A percentile compares a stretch with the other conserved stretches of the same genome.
Conservation (phyloP, 2,329 filamentous ascomycete genomes). For the Corynespora cassiicola region DNA sequence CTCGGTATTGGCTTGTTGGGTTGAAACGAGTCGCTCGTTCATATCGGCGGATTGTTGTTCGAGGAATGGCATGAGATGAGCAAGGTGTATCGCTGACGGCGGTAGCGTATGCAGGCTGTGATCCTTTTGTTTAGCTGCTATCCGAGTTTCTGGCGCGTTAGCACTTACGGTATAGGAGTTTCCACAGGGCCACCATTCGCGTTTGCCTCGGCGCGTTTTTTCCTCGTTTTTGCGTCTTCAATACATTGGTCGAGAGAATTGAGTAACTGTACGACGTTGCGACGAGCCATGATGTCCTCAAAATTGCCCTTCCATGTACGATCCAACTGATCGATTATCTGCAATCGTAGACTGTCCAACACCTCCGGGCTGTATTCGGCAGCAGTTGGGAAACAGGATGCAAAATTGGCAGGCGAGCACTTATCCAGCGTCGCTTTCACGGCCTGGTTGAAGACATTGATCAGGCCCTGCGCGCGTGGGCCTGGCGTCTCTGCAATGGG, state of each 20-base stretch:
- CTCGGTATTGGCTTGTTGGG: slow-evolving; percentile 60
- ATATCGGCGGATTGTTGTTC: slow-evolving; percentile 57
- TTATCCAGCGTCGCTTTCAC: slow-evolving; percentile 66
- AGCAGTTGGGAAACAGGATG: slow-evolving; percentile 68
- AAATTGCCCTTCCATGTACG: slow-evolving; percentile 65
- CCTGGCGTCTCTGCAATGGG: slow-evolving; percentile 63
- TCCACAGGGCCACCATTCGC: slow-evolving; percentile 43
- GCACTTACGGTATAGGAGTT: slow-evolving; percentile 55
- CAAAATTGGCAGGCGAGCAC: slow-evolving; percentile 67
- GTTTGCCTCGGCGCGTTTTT: slow-evolving; percentile 49
- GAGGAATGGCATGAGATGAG: slow-evolving; percentile 66
- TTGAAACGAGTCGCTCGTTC: slow-evolving; percentile 55
- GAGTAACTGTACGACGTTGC: slow-evolving; percentile 62
- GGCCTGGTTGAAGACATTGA: slow-evolving; percentile 66
- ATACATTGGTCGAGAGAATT: slow-evolving; percentile 68
- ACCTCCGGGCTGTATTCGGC: slow-evolving; percentile 63
- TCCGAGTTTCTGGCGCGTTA: background rate
- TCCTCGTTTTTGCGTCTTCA: slow-evolving; percentile 63
- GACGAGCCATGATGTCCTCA: slow-evolving; percentile 63
- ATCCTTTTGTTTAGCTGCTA: slow-evolving; percentile 3
- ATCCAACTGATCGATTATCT: slow-evolving; percentile 65
- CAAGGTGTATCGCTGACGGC: slow-evolving; percentile 62
- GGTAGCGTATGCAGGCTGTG: slow-evolving; percentile 64
- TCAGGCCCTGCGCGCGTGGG: slow-evolving; percentile 65
- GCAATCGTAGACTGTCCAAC: slow-evolving; percentile 63